Base-by-base conservation (phyloP, 768 basidiomycete genomes). In the Mycena rosella region DNA sequence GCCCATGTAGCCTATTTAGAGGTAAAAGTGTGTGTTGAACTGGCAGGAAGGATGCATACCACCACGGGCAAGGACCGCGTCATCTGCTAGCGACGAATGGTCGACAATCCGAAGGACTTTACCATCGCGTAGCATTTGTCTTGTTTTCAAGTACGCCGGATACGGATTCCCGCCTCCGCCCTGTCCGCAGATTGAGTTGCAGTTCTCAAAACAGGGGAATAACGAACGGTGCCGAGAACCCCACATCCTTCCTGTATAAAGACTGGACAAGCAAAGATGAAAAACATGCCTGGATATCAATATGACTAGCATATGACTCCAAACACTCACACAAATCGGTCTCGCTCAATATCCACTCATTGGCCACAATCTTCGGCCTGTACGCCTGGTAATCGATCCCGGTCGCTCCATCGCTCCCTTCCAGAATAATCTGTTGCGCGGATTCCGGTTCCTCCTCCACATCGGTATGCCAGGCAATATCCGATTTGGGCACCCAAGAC, bases 171-270 rank as follows among this genome's bases (percentile, higher is more conserved):
- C 90, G 3, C 90, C 90, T 30, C 90, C 90, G 3, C 90, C 89
- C 78, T 79, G 58, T 14, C 26, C 2, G 10, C 17, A 45, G 32
- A 30, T 58, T 15, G 4, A 57, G 30, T 47, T 24, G 26, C 8
- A n/a, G 11, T 8, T 1, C 11, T 18, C 3, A 51, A 30, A 7
- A n/a, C 6, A 53, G 15, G 1, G 18, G 13, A 63, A 27, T 22
- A 53, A 32, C 66, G 15, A 32, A 78, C 80, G 20, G 84, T 86
- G 0, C 89, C 90, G 2, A 91, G 79, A 44, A 91, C 80, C 44
- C 87, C 87, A 58, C 89, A 89, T 32, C 90, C 90, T 59, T 88
- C 86, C 27, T 87, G 83, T 51, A 91, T 86, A 80, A 87, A 91
- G 60, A 87, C 86, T 81, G 61, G 2, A 22, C 2, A 15, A 14